Evolutionary conservation across 2,329 filamentous ascomycete genomes (phyloP).

Genomic region (Neonectria neomacrospora): DNA sequence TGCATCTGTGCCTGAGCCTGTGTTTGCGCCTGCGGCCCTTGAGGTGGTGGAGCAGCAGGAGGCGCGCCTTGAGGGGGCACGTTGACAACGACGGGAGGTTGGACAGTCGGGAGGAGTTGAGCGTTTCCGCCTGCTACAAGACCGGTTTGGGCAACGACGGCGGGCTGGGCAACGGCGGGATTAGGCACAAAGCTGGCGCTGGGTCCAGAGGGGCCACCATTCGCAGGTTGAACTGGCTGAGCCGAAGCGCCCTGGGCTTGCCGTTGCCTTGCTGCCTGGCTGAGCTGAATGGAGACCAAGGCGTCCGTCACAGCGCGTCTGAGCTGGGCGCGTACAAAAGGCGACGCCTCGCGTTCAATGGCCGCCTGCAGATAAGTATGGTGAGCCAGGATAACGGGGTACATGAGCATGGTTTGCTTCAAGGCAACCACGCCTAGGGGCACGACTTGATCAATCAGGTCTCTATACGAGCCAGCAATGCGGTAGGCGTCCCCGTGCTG

Average conservation of each 20-base stretch:
- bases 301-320: constrained; percentile 61
- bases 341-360: constrained; percentile 63
- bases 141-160: constrained; percentile 11
- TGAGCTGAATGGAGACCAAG: constrained; percentile 58
- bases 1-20: constrained; percentile 31
- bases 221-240: neutral
- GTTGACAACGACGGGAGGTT: constrained; percentile 29
- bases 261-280: constrained; percentile 50
- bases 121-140: constrained; percentile 8
- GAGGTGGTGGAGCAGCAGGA: constrained; percentile 30
- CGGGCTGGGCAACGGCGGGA: constrained; percentile 12
- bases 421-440: constrained; percentile 61
- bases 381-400: constrained; percentile 61
- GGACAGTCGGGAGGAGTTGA: constrained; percentile 10
- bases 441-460: constrained; percentile 65
- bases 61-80: constrained; percentile 37
- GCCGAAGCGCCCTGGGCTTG: constrained; percentile 23
- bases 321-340: constrained; percentile 60
- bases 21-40: constrained; percentile 28
- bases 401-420: constrained; percentile 56
- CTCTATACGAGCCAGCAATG: constrained; percentile 56
- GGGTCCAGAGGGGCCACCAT: constrained; percentile 13
- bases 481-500: constrained; percentile 43
- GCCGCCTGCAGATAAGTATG: constrained; percentile 60
- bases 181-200: constrained; percentile 4